These are phyloP conservation scores for Colletotrichum trifolii DNA, from an alignment of 2,329 filamentous ascomycete species.

Conservation along the genomic window DNA sequence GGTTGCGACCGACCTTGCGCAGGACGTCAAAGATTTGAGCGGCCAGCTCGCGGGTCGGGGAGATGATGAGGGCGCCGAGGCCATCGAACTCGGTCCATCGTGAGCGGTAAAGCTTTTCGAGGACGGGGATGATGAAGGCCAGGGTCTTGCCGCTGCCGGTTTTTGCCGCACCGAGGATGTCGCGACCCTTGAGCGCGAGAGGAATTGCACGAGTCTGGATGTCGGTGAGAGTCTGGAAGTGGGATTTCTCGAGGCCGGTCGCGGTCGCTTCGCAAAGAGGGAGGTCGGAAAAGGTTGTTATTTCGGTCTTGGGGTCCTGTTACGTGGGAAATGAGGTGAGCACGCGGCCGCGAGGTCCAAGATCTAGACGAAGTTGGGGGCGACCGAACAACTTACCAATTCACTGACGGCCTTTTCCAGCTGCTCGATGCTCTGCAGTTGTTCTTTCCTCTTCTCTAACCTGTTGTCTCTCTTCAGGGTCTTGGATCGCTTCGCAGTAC, in stretches of 20 bases:
- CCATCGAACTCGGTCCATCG: slow-evolving; percentile 94
- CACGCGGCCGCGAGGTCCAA: neutral
- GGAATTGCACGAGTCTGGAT: slow-evolving; percentile 93
- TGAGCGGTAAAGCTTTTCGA: slow-evolving; percentile 90
- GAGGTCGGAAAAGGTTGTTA: slow-evolving; percentile 81
- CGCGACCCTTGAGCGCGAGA: slow-evolving; percentile 83
- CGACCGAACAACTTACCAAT: slow-evolving; percentile 48
- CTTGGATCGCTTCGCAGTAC: slow-evolving; percentile 41
- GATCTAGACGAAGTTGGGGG: neutral
- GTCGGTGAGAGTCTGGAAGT: slow-evolving; percentile 91
- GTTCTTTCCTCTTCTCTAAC: slow-evolving; percentile 49
- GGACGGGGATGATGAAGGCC: slow-evolving; percentile 89
- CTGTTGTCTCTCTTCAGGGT: slow-evolving; percentile 47
- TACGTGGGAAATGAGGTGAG: neutral
- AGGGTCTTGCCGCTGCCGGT: slow-evolving; percentile 96
- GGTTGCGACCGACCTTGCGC: slow-evolving; percentile 87
- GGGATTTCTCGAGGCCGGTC: slow-evolving; percentile 82
- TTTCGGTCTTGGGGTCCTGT: slow-evolving; percentile 70
- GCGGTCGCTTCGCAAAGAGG: slow-evolving; percentile 86
- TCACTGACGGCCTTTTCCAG: slow-evolving; percentile 53
- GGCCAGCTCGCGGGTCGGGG: slow-evolving; percentile 92
- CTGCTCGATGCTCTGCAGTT: slow-evolving; percentile 52
- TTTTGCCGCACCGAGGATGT: slow-evolving; percentile 94
- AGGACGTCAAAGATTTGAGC: slow-evolving; percentile 98
- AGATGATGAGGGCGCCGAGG: slow-evolving; percentile 90